Base-by-base conservation (phyloP, 495 filamentous ascomycete genomes). In the Neurospora sublineolata region DNA sequence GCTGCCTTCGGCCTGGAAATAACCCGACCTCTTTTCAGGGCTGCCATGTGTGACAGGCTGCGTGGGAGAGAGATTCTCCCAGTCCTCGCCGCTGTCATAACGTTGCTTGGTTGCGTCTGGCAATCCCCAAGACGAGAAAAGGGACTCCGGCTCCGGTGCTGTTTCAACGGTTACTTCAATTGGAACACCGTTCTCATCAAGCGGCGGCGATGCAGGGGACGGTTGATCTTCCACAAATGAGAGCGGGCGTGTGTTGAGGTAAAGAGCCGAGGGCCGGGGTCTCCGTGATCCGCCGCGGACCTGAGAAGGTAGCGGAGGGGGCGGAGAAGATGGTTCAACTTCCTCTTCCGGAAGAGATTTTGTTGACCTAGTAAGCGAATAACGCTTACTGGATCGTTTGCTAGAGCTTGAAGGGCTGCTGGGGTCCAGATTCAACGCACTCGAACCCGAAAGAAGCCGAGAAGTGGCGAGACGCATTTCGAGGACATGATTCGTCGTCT, bases 201-300 rank as follows among this genome's bases (percentile, higher is more conserved):
- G 12, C 39, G 70, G 52, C 33, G 74, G 60, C 37, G 74, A 73
- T 8, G 70, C 71, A 11, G 84, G 84, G 0, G 83, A 85, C 1
- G 83, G 84, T 27, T 85, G 82, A 74, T 86, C 84, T 37, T 80
- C 75, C 4, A 87, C 85, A 37, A 84, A 81, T 12, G 84, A 85
- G 20, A 87, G 77, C 1, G 85, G 84, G 11, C 84, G 80, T 1
- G 77, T 42, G 76, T 80, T 80, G 68, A 84, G 79, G 41, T 79
- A 70, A 16, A 84, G 70, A 1, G 82, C 80, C 10, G 83, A 79
- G 10, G 83, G 84, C 1, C 82, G 83, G 23, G 78, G 74, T 68
- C 82, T 83, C 60, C 82, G 79, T 27, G 77, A 46, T 20, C 75
- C 69, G 60, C 78, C 77, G 37, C 74, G 74, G 27, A 20, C 37